Evolutionary conservation across 306 rosid species (phyloP).

Genomic region (Fagus crenata): DNA sequence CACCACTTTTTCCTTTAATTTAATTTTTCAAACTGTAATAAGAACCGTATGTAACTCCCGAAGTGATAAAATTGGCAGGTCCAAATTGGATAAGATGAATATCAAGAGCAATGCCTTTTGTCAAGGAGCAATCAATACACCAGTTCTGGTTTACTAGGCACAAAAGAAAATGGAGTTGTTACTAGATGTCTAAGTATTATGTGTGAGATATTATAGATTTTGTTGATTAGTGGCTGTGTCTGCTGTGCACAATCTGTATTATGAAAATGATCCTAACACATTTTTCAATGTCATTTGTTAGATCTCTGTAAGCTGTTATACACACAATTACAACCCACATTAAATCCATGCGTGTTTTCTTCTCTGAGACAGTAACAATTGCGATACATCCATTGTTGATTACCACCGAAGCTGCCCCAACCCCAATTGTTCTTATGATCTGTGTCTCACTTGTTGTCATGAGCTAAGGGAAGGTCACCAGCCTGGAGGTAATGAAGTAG

Average conservation of each 20-base stretch:
- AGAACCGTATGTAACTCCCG: not conserved
- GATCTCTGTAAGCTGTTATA: no score
- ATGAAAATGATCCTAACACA: no score
- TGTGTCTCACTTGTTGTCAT: slow-evolving; percentile 61
- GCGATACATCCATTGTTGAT: slow-evolving; percentile 67
- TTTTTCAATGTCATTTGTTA: no score
- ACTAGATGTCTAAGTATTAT: not conserved
- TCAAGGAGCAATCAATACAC: not conserved
- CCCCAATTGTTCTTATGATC: slow-evolving; percentile 53
- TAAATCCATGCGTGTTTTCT: no score
- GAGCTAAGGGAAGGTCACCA: slow-evolving; percentile 49
- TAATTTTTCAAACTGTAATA: not conserved
- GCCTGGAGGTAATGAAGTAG: slow-evolving; percentile 35
- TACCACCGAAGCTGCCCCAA: slow-evolving; percentile 65
- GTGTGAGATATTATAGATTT: not conserved
- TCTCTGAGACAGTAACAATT: slow-evolving; percentile 49
- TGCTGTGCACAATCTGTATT: not conserved
- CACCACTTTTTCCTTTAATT: not conserved
- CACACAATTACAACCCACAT: no score
- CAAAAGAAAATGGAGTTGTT: not conserved
- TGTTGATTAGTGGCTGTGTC: not conserved
- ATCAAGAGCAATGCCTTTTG: not conserved
- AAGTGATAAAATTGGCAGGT: not conserved
- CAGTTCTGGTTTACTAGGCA: not conserved
- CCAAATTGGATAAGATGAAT: not conserved